Evolutionary conservation across 148 eudicot species (phyloP).

Genomic region (Cornus controversa): DNA sequence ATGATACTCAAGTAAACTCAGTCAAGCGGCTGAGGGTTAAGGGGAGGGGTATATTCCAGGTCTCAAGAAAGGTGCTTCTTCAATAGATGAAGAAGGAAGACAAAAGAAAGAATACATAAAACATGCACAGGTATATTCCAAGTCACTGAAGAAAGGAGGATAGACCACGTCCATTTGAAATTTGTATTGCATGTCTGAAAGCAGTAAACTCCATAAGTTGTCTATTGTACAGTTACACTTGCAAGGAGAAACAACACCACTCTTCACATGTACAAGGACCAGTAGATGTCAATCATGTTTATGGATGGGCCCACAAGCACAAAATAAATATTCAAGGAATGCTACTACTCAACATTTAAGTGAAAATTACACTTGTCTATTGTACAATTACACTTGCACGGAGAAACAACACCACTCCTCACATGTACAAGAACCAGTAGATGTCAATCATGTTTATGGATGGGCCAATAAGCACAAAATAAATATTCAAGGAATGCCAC

Average conservation of each 20-base stretch:
- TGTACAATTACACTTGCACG: not conserved
- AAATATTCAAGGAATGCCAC: not conserved
- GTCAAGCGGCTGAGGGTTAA: not conserved
- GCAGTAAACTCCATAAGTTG: not conserved
- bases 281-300: not conserved
- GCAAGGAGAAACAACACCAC: not conserved
- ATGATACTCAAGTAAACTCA: not conserved
- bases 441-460: not conserved
- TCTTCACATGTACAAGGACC: not conserved
- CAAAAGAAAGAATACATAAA: not conserved
- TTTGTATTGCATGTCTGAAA: not conserved
- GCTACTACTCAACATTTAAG: not conserved
- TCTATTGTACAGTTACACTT: not conserved
- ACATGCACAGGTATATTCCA: not conserved
- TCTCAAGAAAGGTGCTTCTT: not conserved
- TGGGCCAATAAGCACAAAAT: not conserved
- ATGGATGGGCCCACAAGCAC: not conserved
- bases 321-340: not conserved
- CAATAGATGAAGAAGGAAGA: not conserved
- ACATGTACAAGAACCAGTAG: not conserved
- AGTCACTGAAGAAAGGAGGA: not conserved
- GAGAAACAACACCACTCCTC: not conserved
- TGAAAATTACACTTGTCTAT: not conserved
- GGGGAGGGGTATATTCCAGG: too few species aligned
- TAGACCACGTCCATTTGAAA: not conserved